A percentile compares a stretch with the other conserved stretches of the same genome.
phyloP scores from a whole-genome alignment of 768 basidiomycete genomes.

The Rhodotorula paludigena region DNA sequence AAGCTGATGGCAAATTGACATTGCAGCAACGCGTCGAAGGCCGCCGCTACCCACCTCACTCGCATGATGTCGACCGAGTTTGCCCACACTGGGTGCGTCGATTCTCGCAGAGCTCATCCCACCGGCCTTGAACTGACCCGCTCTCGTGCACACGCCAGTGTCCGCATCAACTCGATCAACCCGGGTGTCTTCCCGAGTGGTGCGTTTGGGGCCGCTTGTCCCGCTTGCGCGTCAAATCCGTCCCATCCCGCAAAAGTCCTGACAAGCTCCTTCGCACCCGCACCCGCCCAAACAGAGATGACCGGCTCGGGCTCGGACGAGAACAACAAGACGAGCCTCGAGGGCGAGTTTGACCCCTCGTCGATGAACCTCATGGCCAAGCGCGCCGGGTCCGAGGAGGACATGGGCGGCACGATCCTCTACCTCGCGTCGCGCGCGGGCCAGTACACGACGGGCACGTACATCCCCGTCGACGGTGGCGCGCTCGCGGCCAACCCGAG shows the following conservation, averaged over 20 bases:
- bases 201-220: not conserved
- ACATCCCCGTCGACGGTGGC: conserved; percentile 89
- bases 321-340: conserved; percentile 21
- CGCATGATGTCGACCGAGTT: conserved; percentile 25
- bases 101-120: not conserved
- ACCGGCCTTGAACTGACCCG: no score
- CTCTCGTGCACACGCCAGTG: no score
- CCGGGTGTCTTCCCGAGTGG: conserved; percentile 20
- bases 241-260: not conserved
- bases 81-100: not conserved
- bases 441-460: conserved; percentile 55
- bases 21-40: conserved; percentile 23
- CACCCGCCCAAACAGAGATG: conserved; percentile 2
- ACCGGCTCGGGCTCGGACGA: conserved; percentile 15
- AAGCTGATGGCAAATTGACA: no score
- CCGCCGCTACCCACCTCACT: conserved; percentile 16
- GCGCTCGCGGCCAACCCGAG: conserved; percentile 52
- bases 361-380: conserved; percentile 6
- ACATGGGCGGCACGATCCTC: conserved; percentile 65
- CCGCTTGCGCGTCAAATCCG: no score
- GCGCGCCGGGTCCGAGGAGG: conserved; percentile 23
- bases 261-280: not conserved
- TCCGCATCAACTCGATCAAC: conserved; percentile 3
- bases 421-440: conserved; percentile 12
- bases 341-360: conserved; percentile 21